Conservation (phyloP, 345 rosid species). For the Balakata baccata region DNA sequence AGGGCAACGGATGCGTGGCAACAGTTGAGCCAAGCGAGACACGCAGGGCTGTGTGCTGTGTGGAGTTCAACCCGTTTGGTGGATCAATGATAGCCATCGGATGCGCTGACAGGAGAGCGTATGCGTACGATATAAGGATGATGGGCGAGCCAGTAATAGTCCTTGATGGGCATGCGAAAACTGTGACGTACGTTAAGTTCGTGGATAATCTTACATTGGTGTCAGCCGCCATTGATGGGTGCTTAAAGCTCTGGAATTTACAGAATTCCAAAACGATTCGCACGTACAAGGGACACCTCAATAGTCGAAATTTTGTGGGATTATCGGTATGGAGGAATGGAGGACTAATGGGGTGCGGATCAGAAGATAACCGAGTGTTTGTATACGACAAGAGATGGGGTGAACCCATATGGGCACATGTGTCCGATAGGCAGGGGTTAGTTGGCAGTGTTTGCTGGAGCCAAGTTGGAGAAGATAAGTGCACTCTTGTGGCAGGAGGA, state of each 20-base stretch:
- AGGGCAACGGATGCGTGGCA: constrained; percentile 42
- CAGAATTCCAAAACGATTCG: constrained; percentile 33
- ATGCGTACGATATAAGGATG: constrained; percentile 62
- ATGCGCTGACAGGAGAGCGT: constrained; percentile 67
- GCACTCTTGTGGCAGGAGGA: constrained; percentile 74
- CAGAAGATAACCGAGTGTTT: constrained; percentile 66
- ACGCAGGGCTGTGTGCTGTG: constrained; percentile 55
- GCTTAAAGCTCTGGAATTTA: constrained; percentile 63
- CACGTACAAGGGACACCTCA: constrained; percentile 66
- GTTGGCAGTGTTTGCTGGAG: constrained; percentile 85
- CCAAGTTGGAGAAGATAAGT: constrained; percentile 56
- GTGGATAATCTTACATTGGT: constrained; percentile 40
- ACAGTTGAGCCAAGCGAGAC: constrained; percentile 46
- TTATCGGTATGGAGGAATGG: constrained; percentile 71
- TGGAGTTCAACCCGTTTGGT: constrained; percentile 68
- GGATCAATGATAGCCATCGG: constrained; percentile 57
- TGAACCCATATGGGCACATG: constrained; percentile 68
- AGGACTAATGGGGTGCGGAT: constrained; percentile 75
- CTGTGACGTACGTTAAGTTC: constrained; percentile 70
- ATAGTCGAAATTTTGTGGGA: constrained; percentile 70
- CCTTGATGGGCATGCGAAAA: constrained; percentile 60
- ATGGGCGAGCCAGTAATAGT: constrained; percentile 39
- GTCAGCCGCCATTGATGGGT: constrained; percentile 65
- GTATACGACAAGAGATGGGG: constrained; percentile 81
- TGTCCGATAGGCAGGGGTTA: constrained; percentile 42